Conservation (phyloP, 805 yeast genomes). For the Metschnikowia matae region DNA sequence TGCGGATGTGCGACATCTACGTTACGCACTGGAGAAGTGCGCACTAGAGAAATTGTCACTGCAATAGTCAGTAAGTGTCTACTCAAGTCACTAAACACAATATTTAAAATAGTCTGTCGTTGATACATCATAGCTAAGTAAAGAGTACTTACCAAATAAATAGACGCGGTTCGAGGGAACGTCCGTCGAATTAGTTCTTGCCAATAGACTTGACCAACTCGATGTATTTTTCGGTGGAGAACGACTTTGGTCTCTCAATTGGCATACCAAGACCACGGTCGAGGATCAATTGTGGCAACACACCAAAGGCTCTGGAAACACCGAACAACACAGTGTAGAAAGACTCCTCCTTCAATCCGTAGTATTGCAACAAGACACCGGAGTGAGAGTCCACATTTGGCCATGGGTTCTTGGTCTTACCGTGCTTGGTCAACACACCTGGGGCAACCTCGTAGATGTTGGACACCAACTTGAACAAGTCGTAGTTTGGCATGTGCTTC, state of each 20-base stretch:
- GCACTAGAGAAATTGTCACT: too few species aligned
- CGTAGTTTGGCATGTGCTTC: conserved; percentile 57
- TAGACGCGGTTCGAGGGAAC: conserved; percentile 7
- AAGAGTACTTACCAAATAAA: conserved; percentile 14
- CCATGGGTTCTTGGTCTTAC: conserved; percentile 82
- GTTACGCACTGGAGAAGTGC: not conserved
- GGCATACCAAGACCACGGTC: conserved; percentile 76
- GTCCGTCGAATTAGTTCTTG: conserved; percentile 13
- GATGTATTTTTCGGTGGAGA: conserved; percentile 28
- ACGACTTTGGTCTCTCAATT: conserved; percentile 72
- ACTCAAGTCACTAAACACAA: too few species aligned
- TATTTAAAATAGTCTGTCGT: conserved; percentile 4
- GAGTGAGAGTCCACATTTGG: conserved; percentile 82
- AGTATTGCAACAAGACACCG: conserved; percentile 75
- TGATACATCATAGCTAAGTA: conserved; percentile 10
- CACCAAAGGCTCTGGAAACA: conserved; percentile 78
- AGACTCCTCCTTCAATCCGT: conserved; percentile 67
- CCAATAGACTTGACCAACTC: conserved; percentile 22
- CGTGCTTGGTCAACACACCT: conserved; percentile 68
- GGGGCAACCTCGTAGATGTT: conserved; percentile 70
- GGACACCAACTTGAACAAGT: conserved; percentile 62
- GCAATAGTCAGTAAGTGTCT: too few species aligned
- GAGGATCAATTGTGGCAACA: conserved; percentile 72
- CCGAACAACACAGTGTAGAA: conserved; percentile 82
- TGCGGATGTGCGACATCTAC: not conserved